Base-by-base conservation (phyloP, 2,329 filamentous ascomycete species). In the Blastomyces parvus region DNA sequence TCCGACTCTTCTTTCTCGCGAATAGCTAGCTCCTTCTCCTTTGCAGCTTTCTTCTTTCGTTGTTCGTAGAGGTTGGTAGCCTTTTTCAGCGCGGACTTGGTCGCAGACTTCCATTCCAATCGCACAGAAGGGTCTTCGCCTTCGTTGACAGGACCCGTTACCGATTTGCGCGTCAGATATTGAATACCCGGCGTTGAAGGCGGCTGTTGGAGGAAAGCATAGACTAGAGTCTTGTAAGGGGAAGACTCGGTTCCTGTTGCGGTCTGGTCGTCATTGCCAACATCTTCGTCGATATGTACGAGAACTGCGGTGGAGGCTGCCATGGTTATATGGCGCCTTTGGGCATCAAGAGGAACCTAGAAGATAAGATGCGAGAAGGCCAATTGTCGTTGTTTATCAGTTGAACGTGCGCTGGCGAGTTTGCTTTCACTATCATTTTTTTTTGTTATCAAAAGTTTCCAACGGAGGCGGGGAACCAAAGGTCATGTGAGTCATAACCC, bases 11-110 rank as follows among this genome's bases (percentile, higher is more conserved):
- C 86, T 71, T 87, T 85, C 75, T 90, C 86, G 62, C 87, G 83
- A 56, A 88, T 85, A 62, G 86, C 87, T 67, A 86, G 79, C 72
- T 91, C 87, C 69, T 87, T 83, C 75, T 89, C 88, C 78, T 91
- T 91, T 69, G 84, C 84, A 55, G 88, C 83, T 82, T 96, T 96
- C 83, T 91, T 92, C 83, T 90, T 89, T 76, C 90, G 86, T 67
- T 83, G 82, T 68, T 91, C 89, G 67, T 86, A 86, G 67, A 86
- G 86, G 74, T 86, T 87, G 79, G 85, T 85, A 3, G 88, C 89
- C 79, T 95, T 95, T 82, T 96, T 96, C 73, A 91, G 76, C 27
- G 90, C 90, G 65, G 88, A 89, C 80, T 94, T 95, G 65, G 89
- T 87, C 25, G 86, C 88, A 62, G 88, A 86, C 79, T 92, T 93